phyloP scores from a whole-genome alignment of 2,329 filamentous ascomycete species.

The Lachnellula arida region DNA sequence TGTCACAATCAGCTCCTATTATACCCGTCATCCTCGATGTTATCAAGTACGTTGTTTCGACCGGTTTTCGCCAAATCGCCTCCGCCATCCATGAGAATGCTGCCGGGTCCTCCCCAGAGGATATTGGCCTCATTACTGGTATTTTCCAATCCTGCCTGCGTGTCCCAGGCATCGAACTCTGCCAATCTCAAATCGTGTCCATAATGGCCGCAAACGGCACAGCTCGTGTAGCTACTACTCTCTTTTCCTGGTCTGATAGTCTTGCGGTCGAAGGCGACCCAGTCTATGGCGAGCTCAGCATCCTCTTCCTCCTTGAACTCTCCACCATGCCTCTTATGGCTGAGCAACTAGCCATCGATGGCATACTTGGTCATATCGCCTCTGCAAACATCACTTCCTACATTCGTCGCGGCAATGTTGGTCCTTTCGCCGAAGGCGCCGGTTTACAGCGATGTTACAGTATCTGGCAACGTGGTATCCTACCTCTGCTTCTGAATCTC shows the following conservation, averaged over 20 bases:
- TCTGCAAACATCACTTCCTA: conserved; percentile 75
- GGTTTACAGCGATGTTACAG: conserved; percentile 71
- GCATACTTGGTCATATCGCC: conserved; percentile 72
- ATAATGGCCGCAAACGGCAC: conserved; percentile 67
- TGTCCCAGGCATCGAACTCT: conserved; percentile 69
- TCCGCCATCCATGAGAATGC: conserved; percentile 75
- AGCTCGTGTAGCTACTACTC: conserved; percentile 73
- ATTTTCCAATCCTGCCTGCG: conserved; percentile 80
- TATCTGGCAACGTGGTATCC: conserved; percentile 84
- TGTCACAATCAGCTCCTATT: conserved; percentile 31
- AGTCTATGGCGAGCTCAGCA: conserved; percentile 86
- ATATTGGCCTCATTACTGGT: conserved; percentile 82
- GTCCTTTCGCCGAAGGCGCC: conserved; percentile 70
- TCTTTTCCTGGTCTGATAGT: conserved; percentile 92
- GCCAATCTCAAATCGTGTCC: conserved; percentile 65
- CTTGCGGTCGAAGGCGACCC: conserved; percentile 76
- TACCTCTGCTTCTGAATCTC: conserved; percentile 86
- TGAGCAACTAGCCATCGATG: conserved; percentile 85
- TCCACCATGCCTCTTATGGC: conserved; percentile 77
- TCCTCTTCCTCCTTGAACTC: conserved; percentile 83
- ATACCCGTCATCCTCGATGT: conserved; percentile 57
- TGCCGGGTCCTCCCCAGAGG: conserved; percentile 62
- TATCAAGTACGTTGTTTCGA: conserved; percentile 71
- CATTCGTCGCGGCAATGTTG: conserved; percentile 66
- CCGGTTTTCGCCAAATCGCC: conserved; percentile 77